Base-by-base conservation (phyloP, 2,329 filamentous ascomycete species). In the Calonectria henricotiae region DNA sequence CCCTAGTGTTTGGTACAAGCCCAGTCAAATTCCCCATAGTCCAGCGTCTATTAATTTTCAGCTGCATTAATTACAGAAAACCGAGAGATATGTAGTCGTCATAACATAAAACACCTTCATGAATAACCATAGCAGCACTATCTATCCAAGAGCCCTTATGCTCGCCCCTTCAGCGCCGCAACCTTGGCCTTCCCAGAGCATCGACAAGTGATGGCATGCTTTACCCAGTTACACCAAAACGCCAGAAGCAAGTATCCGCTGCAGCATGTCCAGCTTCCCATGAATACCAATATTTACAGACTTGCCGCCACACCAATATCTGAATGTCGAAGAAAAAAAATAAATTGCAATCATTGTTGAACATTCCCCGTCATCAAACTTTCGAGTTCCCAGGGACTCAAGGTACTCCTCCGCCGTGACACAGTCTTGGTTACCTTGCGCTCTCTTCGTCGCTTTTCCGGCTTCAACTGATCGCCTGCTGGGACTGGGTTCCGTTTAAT, bases 331-430 rank as follows among this genome's bases (percentile, higher is more conserved):
- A 39, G 37, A 39, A 35, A 32, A 32, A 23, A 44, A 62, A 43
- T 39, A 49, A 32, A 23, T 4, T 62, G n/a, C 49, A 7, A 71
- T 60, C 47, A 71, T 76, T 68, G 80, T 84, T 87, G 69, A 86
- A 90, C 68, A 77, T 75, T 77, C 6, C 86, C 86, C 3, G 83
- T 75, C 63, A 92, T 91, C 79, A 93, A 79, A 51, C 87, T 89
- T 82, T 93, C 89, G 78, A 95, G 82, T 81, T 96, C 93, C 86
- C 92, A 92, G 3, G 92, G 90, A 76, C 89, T 94, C 37, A 96
- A 83, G 23, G 93, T 95, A 77, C 92, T 94, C 79, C 93, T 88
- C 78, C 93, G 86, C 78, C 92, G 85, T 70, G 88, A 91, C 3
- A 89, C 86, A 9, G 80, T 85, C 83, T 84, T 91, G 80, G 79